Conservation (phyloP, 257 asterid species). For the Plantago ovata region DNA sequence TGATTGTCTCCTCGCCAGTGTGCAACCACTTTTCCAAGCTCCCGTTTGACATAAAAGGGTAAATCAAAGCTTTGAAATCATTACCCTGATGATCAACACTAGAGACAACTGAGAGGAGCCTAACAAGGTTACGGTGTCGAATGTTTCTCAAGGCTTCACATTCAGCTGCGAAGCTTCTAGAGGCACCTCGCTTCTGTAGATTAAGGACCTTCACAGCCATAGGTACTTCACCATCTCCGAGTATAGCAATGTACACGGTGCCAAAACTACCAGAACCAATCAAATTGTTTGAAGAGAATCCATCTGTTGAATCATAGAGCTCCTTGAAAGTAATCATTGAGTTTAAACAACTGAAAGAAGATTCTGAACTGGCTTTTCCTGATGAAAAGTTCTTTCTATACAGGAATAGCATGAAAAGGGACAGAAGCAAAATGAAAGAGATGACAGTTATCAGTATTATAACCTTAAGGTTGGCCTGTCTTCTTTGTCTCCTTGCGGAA, state of each 20-base stretch:
- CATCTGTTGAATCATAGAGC: conserved; percentile 20
- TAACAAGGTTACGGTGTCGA: conserved; percentile 29
- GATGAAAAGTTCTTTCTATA: conserved; percentile 3
- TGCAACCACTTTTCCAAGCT: conserved; percentile 33
- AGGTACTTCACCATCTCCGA: conserved; percentile 1
- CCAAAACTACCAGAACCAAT: conserved; percentile 33
- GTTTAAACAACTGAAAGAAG: not conserved
- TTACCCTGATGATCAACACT: conserved; percentile 23
- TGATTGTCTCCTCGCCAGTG: conserved; percentile 4
- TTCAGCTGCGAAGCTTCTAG: conserved; percentile 30
- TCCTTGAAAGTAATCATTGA: conserved; percentile 22
- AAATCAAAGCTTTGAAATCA: conserved; percentile 35
- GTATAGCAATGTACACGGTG: conserved; percentile 18
- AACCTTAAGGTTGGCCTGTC: conserved; percentile 11
- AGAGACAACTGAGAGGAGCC: conserved; percentile 2
- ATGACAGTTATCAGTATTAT: conserved; percentile 15
- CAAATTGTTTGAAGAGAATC: conserved; percentile 32
- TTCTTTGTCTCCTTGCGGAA: conserved; percentile 8
- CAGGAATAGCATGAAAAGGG: conserved; percentile 5
- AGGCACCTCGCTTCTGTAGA: conserved; percentile 26
- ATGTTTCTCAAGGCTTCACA: conserved; percentile 26
- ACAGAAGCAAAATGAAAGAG: conserved; percentile 2
- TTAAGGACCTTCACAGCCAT: conserved; percentile 30
- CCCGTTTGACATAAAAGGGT: conserved; percentile 30
- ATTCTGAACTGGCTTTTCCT: not conserved